phyloP scores from a whole-genome alignment of 2,329 filamentous ascomycete species.

The Trichocomaceae sp. region DNA sequence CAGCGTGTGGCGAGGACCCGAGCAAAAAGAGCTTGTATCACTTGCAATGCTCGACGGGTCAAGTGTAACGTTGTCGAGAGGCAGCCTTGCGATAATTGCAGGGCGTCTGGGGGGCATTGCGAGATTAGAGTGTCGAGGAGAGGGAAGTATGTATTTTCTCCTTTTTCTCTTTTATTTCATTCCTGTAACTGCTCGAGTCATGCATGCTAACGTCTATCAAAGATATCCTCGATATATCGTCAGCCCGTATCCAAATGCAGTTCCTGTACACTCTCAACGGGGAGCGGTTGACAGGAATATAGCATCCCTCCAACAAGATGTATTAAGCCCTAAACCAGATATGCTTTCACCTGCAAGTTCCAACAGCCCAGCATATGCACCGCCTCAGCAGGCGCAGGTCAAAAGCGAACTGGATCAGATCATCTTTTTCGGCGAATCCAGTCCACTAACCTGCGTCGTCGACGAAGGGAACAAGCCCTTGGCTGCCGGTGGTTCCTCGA shows the following conservation, averaged over 20 bases:
- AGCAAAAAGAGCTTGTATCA: slow-evolving; percentile 39
- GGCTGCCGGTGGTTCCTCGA: slow-evolving; percentile 23
- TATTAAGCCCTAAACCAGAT: neutral
- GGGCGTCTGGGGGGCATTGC: slow-evolving; percentile 31
- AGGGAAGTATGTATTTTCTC: slow-evolving; percentile 33
- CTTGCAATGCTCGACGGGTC: slow-evolving; percentile 41
- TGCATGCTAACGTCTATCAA: slow-evolving; percentile 11
- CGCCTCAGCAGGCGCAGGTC: neutral
- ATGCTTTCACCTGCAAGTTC: slow-evolving; percentile 12
- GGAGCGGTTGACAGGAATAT: neutral
- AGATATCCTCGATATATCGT: slow-evolving; percentile 15
- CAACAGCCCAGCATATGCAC: neutral
- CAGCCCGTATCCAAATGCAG: slow-evolving; percentile 5
- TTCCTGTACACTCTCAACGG: neutral
- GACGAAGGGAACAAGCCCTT: slow-evolving; percentile 31
- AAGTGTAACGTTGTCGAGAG: slow-evolving; percentile 42
- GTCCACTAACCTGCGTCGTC: slow-evolving; percentile 45
- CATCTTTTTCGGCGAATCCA: slow-evolving; percentile 44
- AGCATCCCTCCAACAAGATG: neutral
- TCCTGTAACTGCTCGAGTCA: neutral
- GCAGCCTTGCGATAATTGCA: slow-evolving; percentile 41
- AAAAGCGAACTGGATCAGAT: slow-evolving; percentile 20
- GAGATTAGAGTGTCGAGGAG: slow-evolving; percentile 39
- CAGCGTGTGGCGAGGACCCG: slow-evolving; percentile 19
- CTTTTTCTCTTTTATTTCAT: slow-evolving; percentile 8